Evolutionary conservation across 306 rosid species (phyloP).

Genomic region (Rubus parviflorus): DNA sequence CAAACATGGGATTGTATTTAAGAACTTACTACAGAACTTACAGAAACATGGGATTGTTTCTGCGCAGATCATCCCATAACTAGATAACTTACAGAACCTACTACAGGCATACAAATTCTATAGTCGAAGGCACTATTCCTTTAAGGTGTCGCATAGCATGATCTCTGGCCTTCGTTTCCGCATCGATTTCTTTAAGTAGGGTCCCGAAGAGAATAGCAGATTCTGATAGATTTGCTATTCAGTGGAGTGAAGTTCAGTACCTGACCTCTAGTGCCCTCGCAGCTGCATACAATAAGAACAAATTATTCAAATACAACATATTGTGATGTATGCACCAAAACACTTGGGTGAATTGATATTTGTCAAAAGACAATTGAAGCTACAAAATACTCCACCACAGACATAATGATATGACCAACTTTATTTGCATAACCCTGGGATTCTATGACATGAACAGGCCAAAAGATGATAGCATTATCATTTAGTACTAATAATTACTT

Average conservation of each 20-base stretch:
- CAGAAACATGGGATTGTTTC: too few species aligned
- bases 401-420: neutral
- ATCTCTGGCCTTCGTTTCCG: too few species aligned
- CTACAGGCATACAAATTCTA: too few species aligned
- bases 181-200: slow-evolving; percentile 37
- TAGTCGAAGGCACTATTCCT: too few species aligned
- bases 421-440: neutral
- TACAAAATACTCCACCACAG: neutral
- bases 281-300: slow-evolving; percentile 6
- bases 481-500: too few species aligned
- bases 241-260: slow-evolving; percentile 63
- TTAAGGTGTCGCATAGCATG: too few species aligned
- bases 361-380: neutral
- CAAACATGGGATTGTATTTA: too few species aligned
- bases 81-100: too few species aligned
- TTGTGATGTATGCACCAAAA: neutral
- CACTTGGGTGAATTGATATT: neutral
- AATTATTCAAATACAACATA: neutral
- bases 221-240: slow-evolving; percentile 56
- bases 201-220: slow-evolving; percentile 69
- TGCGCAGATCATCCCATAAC: too few species aligned
- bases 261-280: slow-evolving; percentile 40
- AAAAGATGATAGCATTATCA: too few species aligned
- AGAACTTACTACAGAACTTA: too few species aligned
- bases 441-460: neutral